A percentile compares a stretch with the other conserved stretches of the same genome.
Conservation (phyloP, 352 stramenopile genomes). For the Globisporangium emineosum region DNA sequence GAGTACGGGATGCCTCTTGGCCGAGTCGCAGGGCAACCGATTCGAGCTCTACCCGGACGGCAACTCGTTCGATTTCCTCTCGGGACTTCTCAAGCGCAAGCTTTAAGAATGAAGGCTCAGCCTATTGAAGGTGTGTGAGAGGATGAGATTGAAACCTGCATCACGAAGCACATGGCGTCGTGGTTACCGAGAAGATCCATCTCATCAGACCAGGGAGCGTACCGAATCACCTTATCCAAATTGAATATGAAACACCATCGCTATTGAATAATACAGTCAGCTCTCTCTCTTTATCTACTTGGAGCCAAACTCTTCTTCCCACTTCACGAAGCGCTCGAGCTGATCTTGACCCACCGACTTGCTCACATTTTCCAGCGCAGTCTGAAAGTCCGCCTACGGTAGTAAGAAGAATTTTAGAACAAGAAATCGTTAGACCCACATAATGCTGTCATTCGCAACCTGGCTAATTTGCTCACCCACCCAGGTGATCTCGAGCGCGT, state of each 20-base stretch:
- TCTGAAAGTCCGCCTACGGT: constrained; percentile 52
- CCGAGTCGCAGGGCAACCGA: constrained; percentile 53
- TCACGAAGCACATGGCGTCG: neutral
- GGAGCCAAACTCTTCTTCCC: constrained; percentile 80
- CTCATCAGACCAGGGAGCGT: neutral
- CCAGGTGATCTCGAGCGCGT: constrained; percentile 50
- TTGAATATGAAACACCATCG: neutral
- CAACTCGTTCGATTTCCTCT: constrained; percentile 89
- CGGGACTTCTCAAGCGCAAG: constrained; percentile 84
- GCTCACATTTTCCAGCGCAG: constrained; percentile 70
- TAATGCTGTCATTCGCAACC: too few species aligned
- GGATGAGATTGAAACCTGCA: too few species aligned
- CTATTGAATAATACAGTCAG: constrained; percentile 1
- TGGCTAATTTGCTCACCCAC: constrained; percentile 32
- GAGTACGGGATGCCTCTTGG: constrained; percentile 73
- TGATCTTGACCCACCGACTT: constrained; percentile 81
- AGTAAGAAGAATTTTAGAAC: too few species aligned
- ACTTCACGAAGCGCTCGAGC: constrained; percentile 70
- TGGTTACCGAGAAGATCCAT: neutral
- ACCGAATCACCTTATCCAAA: neutral
- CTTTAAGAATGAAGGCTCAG: constrained; percentile 26
- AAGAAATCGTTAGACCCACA: neutral
- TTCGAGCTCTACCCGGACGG: constrained; percentile 88
- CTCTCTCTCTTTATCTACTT: constrained; percentile 38
- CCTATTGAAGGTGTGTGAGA: too few species aligned